A percentile compares a stretch with the other conserved stretches of the same genome.
These are phyloP conservation scores for Aspergillus pseudoterreus DNA, from an alignment of 2,329 filamentous ascomycete genomes.

Conservation along the genomic window DNA sequence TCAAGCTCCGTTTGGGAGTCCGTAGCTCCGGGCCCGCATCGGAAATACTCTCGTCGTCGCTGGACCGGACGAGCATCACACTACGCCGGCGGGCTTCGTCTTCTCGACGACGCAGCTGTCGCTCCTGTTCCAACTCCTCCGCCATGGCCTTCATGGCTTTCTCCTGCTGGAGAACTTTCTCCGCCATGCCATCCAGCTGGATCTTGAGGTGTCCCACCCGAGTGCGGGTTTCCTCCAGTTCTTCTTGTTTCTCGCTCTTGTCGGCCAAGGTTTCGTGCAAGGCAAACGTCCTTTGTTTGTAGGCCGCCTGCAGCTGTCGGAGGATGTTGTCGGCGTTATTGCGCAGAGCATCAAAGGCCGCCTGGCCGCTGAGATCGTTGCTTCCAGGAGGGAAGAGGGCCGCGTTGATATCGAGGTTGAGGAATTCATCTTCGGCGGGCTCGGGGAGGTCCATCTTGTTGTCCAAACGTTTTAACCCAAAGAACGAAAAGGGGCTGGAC, in stretches of 20 bases:
- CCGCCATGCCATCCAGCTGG: constrained; percentile 59
- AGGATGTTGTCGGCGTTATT: constrained; percentile 55
- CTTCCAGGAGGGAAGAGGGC: constrained; percentile 53
- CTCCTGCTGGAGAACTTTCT: constrained; percentile 53
- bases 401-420: constrained; percentile 52
- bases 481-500: constrained; percentile 41
- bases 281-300: constrained; percentile 49
- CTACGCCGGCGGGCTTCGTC: constrained; percentile 37
- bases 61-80: constrained; percentile 26
- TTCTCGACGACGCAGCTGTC: constrained; percentile 35
- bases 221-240: constrained; percentile 58
- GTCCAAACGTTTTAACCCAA: constrained; percentile 34
- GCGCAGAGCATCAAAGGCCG: constrained; percentile 55
- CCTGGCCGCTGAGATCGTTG: constrained; percentile 47
- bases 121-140: constrained; percentile 46
- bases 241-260: constrained; percentile 56
- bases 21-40: constrained; percentile 31
- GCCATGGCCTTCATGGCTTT: constrained; percentile 52
- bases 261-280: constrained; percentile 52
- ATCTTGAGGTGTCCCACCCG: constrained; percentile 56
- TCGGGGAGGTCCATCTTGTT: constrained; percentile 27
- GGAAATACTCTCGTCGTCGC: constrained; percentile 31
- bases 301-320: constrained; percentile 53
- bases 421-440: constrained; percentile 50
- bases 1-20: constrained; percentile 29